Conservation (phyloP, 495 filamentous ascomycete species). For the Cairneyella variabilis region DNA sequence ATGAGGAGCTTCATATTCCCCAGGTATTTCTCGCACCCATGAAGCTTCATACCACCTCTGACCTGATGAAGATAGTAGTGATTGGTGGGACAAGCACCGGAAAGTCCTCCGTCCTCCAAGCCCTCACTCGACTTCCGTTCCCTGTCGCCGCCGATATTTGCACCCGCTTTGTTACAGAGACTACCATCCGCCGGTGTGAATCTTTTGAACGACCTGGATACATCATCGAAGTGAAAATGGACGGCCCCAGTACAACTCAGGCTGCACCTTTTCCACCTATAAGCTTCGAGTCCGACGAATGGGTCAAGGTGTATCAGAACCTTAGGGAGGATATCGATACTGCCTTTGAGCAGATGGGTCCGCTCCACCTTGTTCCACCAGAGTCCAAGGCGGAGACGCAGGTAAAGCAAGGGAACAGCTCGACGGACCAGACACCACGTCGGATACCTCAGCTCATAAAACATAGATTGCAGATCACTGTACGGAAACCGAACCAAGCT, state of each 20-base stretch:
- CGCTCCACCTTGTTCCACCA: slow-evolving; percentile 37
- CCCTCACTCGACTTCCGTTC: slow-evolving; percentile 47
- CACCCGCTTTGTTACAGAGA: slow-evolving; percentile 55
- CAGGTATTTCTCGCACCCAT: slow-evolving; percentile 5
- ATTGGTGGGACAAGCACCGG: slow-evolving; percentile 49
- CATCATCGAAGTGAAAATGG: slow-evolving; percentile 28
- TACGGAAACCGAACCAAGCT: slow-evolving; percentile 2
- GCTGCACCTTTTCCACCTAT: slow-evolving; percentile 27
- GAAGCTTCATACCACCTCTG: not conserved
- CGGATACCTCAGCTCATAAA: slow-evolving; percentile 12
- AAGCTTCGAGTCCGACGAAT: slow-evolving; percentile 25
- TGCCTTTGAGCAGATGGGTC: slow-evolving; percentile 25
- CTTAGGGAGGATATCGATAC: slow-evolving; percentile 31
- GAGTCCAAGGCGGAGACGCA: slow-evolving; percentile 2
- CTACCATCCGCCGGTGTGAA: slow-evolving; percentile 42
- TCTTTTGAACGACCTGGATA: slow-evolving; percentile 16
- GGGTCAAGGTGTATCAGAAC: slow-evolving; percentile 23
- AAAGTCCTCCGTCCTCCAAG: slow-evolving; percentile 50
- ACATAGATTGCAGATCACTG: slow-evolving; percentile 14
- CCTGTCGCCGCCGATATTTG: slow-evolving; percentile 47
- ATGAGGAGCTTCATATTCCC: slow-evolving; percentile 13
- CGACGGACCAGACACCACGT: slow-evolving; percentile 1
- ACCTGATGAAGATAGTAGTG: slow-evolving; percentile 59
- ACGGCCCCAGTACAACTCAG: not conserved
- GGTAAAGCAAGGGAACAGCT: not conserved